Conservation (phyloP, 257 asterid species). For the Mitragyna speciosa region DNA sequence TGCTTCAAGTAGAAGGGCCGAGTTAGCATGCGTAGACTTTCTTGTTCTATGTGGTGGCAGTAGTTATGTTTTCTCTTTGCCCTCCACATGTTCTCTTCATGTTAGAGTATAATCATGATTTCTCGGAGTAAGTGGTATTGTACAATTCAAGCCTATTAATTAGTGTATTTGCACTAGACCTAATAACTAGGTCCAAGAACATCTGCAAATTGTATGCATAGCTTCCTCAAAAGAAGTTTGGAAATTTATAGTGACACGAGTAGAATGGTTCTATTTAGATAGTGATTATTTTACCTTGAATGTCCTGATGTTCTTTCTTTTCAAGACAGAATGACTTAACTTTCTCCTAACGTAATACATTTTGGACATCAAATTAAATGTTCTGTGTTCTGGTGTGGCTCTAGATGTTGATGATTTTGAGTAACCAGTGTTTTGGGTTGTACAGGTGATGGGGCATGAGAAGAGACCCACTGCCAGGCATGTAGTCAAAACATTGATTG, state of each 20-base stretch:
- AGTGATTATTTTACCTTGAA: not conserved
- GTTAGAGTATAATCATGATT: not conserved
- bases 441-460: conserved; percentile 78
- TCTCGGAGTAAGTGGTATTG: not conserved
- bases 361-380: not conserved
- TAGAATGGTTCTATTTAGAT: not conserved
- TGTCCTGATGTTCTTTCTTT: too few species aligned
- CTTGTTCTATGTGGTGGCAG: not conserved
- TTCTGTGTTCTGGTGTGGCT: not conserved
- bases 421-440: conserved; percentile 22
- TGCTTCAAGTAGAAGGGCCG: not conserved
- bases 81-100: not conserved
- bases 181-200: not conserved
- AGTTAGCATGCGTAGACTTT: not conserved
- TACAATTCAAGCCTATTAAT: not conserved
- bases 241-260: not conserved
- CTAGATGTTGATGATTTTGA: not conserved
- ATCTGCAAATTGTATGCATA: not conserved
- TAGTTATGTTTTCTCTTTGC: not conserved
- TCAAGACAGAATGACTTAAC: not conserved
- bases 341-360: not conserved
- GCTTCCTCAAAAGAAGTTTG: not conserved
- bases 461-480: conserved; percentile 69
- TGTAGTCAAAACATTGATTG: conserved; percentile 69
- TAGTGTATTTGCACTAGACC: not conserved